Evolutionary conservation across 768 basidiomycete species (phyloP).

Genomic region (Leccinum broughii): DNA sequence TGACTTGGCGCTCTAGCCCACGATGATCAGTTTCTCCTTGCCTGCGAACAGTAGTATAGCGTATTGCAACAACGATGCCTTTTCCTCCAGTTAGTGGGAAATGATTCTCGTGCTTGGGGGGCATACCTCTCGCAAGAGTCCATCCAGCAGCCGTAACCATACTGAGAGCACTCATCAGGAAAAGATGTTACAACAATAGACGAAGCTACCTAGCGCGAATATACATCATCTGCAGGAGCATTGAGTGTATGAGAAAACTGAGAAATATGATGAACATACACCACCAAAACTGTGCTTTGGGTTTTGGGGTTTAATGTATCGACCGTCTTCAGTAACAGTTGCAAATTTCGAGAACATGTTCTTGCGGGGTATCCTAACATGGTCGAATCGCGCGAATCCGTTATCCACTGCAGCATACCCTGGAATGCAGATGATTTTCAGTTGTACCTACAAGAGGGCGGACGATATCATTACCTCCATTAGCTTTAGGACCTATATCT

Average conservation of each 20-base stretch:
- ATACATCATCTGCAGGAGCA: conserved; percentile 59
- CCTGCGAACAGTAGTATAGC: conserved; percentile 71
- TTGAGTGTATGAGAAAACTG: background rate
- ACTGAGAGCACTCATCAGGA: conserved; percentile 32
- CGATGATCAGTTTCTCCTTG: conserved; percentile 56
- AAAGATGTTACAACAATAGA: background rate
- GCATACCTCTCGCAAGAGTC: conserved; percentile 62
- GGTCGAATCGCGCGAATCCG: conserved; percentile 67
- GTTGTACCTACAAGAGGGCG: background rate
- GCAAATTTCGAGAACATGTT: conserved; percentile 79
- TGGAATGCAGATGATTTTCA: conserved; percentile 18
- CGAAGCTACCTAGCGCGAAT: conserved; percentile 57
- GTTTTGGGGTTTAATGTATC: conserved; percentile 67
- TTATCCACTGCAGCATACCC: conserved; percentile 61
- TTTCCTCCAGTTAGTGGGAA: conserved; percentile 35
- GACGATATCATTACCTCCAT: conserved; percentile 31
- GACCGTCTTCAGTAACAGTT: conserved; percentile 61
- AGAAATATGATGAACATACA: conserved; percentile 40
- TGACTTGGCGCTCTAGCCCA: conserved; percentile 65
- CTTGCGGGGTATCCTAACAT: conserved; percentile 63
- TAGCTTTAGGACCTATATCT: conserved; percentile 54
- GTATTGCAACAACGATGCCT: conserved; percentile 56
- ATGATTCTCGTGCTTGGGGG: background rate
- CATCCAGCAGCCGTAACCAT: conserved; percentile 67
- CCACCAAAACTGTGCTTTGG: conserved; percentile 76